Base-by-base conservation (phyloP, 129 eudicot genomes). In the Pittosporum tobira region DNA sequence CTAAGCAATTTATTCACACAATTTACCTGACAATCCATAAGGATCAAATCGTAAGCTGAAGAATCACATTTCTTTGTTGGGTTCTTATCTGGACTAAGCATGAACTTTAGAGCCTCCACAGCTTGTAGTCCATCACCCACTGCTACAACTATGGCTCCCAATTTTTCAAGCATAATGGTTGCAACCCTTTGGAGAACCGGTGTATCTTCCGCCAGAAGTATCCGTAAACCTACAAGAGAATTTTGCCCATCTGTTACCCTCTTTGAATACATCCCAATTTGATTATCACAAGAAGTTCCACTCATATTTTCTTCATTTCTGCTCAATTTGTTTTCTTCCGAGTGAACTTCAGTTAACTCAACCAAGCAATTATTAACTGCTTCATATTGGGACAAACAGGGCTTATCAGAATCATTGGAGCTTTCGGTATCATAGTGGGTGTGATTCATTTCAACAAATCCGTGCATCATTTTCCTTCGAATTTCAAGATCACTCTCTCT, bases 21-120 rank as follows among this genome's bases (percentile, higher is more conserved):
- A 38, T 64, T 63, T 76, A 90, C 98, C 78, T 91, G 99, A 65
- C 99, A 91, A 63, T 91, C 99, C 99, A 91, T 91, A 42, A 91
- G 88, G 50, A 91, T 72, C 78, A 91, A 81, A 71, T 91, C 96
- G 23, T 67, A 86, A 12, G 76, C 66, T 47, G 67, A 63, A 65
- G 20, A 36, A 47, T 70, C 63, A 29, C 43, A 56, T 59, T 57
- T 53, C 57, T 48, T 18, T 15, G 61, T 59, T 27, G 42, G 72
- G 60, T 53, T 48, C 19, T 72, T 72, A 15, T 77, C 69, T 44
- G 71, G 56, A 68, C 57, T 45, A 8, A 51, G 64, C 22, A 69
- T 42, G 62, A 52, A 20, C 38, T 75, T 71, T 19, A 90, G 88
- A 59, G 95, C 84, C 57, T 83, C 81, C 22, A 91, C 96, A 24